These are phyloP conservation scores for Rhododendron kiyosumense DNA, from an alignment of 148 eudicot genomes.

Conservation along the genomic window DNA sequence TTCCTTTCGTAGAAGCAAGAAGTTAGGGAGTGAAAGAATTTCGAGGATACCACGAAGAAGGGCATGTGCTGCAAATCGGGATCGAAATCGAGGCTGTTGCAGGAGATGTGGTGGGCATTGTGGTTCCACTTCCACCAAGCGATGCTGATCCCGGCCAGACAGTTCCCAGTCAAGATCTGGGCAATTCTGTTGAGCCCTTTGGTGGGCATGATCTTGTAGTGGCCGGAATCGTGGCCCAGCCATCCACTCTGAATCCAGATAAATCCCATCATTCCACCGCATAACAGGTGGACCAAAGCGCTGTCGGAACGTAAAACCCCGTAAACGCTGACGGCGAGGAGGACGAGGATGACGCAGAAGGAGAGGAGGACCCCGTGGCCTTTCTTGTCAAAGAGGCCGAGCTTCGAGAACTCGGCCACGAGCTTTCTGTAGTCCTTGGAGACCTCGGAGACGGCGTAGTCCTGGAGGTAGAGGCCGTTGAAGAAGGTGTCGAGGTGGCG, in stretches of 20 bases:
- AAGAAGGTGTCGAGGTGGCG: slow-evolving; percentile 36
- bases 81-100: slow-evolving; percentile 49
- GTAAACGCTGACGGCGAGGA: slow-evolving; percentile 31
- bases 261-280: slow-evolving; percentile 42
- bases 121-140: slow-evolving; percentile 60
- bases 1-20: slow-evolving; percentile 40
- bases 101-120: slow-evolving; percentile 54
- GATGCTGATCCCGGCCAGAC: slow-evolving; percentile 49
- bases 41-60: slow-evolving; percentile 40
- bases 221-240: slow-evolving; percentile 62
- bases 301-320: slow-evolving; percentile 33
- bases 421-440: slow-evolving; percentile 54
- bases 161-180: slow-evolving; percentile 38
- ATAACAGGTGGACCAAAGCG: slow-evolving; percentile 32
- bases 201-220: slow-evolving; percentile 42
- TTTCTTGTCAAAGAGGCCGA: slow-evolving; percentile 53
- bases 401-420: slow-evolving; percentile 34
- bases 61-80: slow-evolving; percentile 57
- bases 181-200: slow-evolving; percentile 24
- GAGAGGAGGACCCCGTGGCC: slow-evolving; percentile 30
- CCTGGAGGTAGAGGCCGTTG: slow-evolving; percentile 36
- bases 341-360: slow-evolving; percentile 21
- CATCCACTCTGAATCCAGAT: slow-evolving; percentile 60
- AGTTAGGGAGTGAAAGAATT: slow-evolving; percentile 33
- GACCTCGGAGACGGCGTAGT: slow-evolving; percentile 38